phyloP scores from a whole-genome alignment of 805 yeast genomes.

The Saturnispora zaruensis region DNA sequence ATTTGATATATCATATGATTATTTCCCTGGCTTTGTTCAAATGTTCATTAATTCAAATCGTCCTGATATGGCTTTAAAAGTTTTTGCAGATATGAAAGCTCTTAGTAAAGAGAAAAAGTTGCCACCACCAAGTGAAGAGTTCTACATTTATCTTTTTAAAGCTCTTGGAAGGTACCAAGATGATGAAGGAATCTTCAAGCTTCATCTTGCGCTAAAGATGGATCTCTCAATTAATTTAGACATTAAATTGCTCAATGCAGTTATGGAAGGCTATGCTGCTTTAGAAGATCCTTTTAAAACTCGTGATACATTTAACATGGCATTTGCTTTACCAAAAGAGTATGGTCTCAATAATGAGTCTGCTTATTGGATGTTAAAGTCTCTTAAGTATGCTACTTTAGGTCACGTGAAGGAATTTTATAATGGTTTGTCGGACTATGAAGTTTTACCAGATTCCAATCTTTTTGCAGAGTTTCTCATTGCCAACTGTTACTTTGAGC shows the following conservation, averaged over 20 bases:
- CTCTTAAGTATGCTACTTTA: conserved; percentile 45
- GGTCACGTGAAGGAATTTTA: conserved; percentile 54
- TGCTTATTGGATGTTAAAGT: conserved; percentile 56
- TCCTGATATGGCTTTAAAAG: conserved; percentile 52
- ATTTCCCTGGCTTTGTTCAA: conserved; percentile 49
- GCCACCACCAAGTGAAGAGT: conserved; percentile 43
- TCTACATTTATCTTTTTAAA: conserved; percentile 52
- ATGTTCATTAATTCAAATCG: conserved; percentile 46
- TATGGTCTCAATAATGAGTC: conserved; percentile 56
- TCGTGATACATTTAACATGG: conserved; percentile 50
- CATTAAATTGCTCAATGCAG: conserved; percentile 47
- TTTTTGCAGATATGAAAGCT: conserved; percentile 53
- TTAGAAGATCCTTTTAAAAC: conserved; percentile 49
- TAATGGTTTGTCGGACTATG: conserved; percentile 46
- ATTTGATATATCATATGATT: conserved; percentile 49
- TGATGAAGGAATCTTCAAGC: conserved; percentile 55
- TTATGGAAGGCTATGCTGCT: conserved; percentile 56
- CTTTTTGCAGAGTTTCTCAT: conserved; percentile 54
- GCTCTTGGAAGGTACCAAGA: conserved; percentile 52
- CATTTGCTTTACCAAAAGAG: conserved; percentile 42
- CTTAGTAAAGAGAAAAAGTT: conserved; percentile 46
- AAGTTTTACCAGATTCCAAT: conserved; percentile 42
- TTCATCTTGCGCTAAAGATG: conserved; percentile 56
- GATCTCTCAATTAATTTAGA: conserved; percentile 51
- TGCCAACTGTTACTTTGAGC: conserved; percentile 63